Base-by-base conservation (phyloP, 108 stramenopile genomes). In the Fistulifera pelliculosa region DNA sequence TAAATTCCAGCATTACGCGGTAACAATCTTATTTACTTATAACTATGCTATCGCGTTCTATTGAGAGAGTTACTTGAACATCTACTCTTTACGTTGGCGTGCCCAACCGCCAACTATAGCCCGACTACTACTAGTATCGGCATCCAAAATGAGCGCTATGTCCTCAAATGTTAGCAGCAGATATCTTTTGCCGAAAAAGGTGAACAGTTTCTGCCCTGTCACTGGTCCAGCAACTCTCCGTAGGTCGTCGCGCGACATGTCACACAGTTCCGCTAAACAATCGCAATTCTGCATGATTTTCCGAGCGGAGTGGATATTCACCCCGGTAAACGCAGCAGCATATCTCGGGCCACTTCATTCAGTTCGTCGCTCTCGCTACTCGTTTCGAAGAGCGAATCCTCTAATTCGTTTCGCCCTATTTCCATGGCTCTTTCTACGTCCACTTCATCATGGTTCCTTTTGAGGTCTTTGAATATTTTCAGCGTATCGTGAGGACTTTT, bases 401-500 rank as follows among this genome's bases (percentile, higher is more conserved):
- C 50, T 4, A 83, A 75, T 21, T 90, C 94, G 52, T 70, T 85
- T 13, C 66, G 75, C 15, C 91, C 94, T 41, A 90, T 61, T 53
- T 82, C 83, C 11, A 87, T 69, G 3, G 94, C 94, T 42, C 64
- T 74, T 14, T 83, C 83, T 0, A 90, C 88, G 58, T 94, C 85
- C 2, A 86, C 86, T 58, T 94, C 87, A 15, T 90, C 81, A 60
- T 89, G 86, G 42, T 79, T 90, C 15, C 42, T 27, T 56, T 93
- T 94, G 45, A 96, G 58, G 27, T 70, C 64, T 60, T 85, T 76
- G 66, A 99, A 97, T n/a, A 97, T 68, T 47, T 76, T 71, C 27
- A 96, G 66, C 1, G 96, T 95, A 48, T 95, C 93, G 58, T 96
- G 87, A 16, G 96, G 93, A 41, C 80, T 89, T 22, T 90, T 72